Conservation (phyloP, 495 filamentous ascomycete species). For the Penicillium waksmanii region DNA sequence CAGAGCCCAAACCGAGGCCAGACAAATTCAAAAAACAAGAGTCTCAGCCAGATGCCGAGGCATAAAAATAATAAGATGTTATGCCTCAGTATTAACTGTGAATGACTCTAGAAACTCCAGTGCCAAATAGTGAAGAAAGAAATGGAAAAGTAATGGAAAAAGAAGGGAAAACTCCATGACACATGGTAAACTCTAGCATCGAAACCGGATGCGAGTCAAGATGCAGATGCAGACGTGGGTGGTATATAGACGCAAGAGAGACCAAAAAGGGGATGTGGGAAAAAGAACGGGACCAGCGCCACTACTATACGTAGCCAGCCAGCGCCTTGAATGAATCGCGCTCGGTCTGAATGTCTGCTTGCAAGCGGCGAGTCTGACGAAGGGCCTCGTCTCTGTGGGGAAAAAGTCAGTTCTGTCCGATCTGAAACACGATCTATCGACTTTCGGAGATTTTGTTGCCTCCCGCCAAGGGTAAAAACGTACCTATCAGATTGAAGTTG, state of each 20-base stretch:
- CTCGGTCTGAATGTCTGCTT: conserved; percentile 64
- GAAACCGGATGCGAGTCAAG: conserved; percentile 8
- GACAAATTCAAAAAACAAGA: too few relatives aligned
- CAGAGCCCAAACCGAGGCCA: not conserved
- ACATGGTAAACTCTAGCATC: conserved; percentile 4
- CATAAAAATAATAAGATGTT: too few relatives aligned
- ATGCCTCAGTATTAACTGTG: too few relatives aligned
- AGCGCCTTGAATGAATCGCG: conserved; percentile 56
- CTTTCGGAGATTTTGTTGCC: conserved; percentile 2
- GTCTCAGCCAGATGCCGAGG: too few relatives aligned
- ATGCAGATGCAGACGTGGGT: conserved; percentile 28
- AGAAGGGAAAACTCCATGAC: conserved; percentile 12
- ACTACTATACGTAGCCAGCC: conserved; percentile 30
- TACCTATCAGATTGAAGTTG: conserved; percentile 88
- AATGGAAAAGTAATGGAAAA: conserved; percentile 6
- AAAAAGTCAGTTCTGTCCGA: conserved; percentile 16
- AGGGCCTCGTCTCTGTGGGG: conserved; percentile 76
- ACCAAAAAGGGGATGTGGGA: conserved; percentile 6
- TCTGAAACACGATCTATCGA: conserved; percentile 22
- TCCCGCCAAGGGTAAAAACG: conserved; percentile 24
- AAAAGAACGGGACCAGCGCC: conserved; percentile 1
- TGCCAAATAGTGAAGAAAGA: conserved; percentile 2
- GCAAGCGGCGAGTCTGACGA: conserved; percentile 76
- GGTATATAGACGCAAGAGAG: conserved; percentile 24
- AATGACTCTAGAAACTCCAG: conserved; percentile 1